These are phyloP conservation scores for Corymbia citriodora DNA, from an alignment of 441 rosid species.

Conservation along the genomic window DNA sequence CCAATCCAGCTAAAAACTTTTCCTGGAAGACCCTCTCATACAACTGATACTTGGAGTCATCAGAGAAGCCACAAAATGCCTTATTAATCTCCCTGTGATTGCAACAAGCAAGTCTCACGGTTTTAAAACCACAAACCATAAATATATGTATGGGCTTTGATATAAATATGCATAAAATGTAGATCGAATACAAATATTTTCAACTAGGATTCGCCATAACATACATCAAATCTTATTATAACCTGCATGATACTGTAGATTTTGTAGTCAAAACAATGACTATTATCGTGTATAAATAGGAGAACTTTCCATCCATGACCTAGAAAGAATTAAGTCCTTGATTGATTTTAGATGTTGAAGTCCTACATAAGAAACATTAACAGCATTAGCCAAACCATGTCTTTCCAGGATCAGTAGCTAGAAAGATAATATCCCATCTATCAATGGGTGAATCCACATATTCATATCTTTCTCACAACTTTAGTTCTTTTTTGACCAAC, in stretches of 20 bases:
- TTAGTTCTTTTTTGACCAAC: background rate
- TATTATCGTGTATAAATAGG: background rate
- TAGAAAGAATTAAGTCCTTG: background rate
- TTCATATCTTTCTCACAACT: background rate
- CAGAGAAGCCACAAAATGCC: slow-evolving; percentile 83
- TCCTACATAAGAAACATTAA: background rate
- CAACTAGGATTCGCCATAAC: background rate
- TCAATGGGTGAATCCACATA: background rate
- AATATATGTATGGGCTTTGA: background rate
- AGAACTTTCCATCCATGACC: background rate
- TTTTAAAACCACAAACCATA: background rate
- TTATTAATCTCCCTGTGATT: slow-evolving; percentile 77
- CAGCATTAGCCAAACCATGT: background rate
- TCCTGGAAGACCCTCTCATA: slow-evolving; percentile 24
- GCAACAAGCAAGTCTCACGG: slow-evolving; percentile 3
- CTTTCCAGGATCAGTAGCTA: background rate
- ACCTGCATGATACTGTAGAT: background rate
- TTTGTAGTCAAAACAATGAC: background rate
- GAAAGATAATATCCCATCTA: background rate
- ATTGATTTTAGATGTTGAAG: background rate
- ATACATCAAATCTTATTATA: background rate
- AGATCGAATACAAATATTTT: background rate
- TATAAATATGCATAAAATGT: background rate
- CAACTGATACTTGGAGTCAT: slow-evolving; percentile 35
- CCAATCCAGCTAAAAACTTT: slow-evolving; percentile 16